A percentile compares a stretch with the other conserved stretches of the same genome.
Conservation (phyloP, 495 filamentous ascomycete genomes). For the Corynascus novoguineensis region DNA sequence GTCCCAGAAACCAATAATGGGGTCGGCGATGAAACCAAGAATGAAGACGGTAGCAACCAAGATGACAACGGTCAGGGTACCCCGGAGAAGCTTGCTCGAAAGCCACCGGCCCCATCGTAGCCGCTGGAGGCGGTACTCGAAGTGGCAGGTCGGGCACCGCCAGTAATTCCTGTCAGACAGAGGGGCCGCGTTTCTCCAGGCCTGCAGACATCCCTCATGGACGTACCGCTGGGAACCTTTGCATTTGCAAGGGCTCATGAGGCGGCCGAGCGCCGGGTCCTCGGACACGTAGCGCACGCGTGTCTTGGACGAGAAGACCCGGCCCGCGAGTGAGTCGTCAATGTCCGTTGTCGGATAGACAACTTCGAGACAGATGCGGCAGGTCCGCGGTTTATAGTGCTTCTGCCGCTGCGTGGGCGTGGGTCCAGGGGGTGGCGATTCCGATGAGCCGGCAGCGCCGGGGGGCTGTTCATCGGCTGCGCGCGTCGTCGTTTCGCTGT, state of each 20-base stretch:
- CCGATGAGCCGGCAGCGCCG: constrained; percentile 2
- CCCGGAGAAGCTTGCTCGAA: constrained; percentile 58
- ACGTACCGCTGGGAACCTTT: constrained; percentile 90
- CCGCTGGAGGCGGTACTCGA: constrained; percentile 74
- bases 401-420: constrained; percentile 29
- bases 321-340: constrained; percentile 53
- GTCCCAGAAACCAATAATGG: constrained; percentile 81
- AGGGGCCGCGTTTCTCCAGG: constrained; percentile 75
- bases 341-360: constrained; percentile 72
- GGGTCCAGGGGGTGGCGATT: constrained; percentile 20
- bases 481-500: neutral
- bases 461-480: constrained; percentile 1
- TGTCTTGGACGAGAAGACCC: constrained; percentile 56
- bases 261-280: constrained; percentile 67
- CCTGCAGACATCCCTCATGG: constrained; percentile 86
- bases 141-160: constrained; percentile 84
- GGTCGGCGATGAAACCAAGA: constrained; percentile 87
- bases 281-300: constrained; percentile 70
- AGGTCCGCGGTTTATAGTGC: constrained; percentile 65
- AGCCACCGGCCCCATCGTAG: constrained; percentile 71
- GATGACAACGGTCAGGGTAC: constrained; percentile 62
- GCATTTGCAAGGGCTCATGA: constrained; percentile 91
- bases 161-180: constrained; percentile 65
- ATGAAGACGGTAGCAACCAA: constrained; percentile 66
- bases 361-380: constrained; percentile 87